Conservation (phyloP, 805 yeast species). For the Pichia scutulata region DNA sequence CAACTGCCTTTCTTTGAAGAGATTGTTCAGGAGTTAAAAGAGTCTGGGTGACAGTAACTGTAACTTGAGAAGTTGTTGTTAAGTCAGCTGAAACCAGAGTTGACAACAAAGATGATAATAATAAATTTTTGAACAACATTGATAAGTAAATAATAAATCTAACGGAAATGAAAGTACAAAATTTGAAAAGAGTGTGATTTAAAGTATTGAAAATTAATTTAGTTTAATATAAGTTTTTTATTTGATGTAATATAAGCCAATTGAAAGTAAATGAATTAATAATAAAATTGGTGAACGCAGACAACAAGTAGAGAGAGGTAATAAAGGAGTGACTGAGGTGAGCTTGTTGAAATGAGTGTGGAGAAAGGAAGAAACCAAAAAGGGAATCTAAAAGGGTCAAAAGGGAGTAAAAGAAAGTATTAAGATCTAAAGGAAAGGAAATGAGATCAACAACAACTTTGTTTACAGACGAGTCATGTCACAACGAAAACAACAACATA, state of each 20-base stretch:
- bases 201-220: too few relatives aligned
- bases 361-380: background rate
- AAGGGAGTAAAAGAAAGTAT: background rate
- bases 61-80: slow-evolving; percentile 36
- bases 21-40: slow-evolving; percentile 40
- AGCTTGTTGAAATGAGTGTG: slow-evolving; percentile 16
- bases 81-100: slow-evolving; percentile 24
- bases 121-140: slow-evolving; percentile 24
- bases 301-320: slow-evolving; percentile 6
- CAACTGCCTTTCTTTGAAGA: slow-evolving; percentile 19
- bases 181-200: background rate
- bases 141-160: background rate
- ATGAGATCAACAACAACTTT: too few relatives aligned
- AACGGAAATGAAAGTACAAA: background rate
- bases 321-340: slow-evolving; percentile 27
- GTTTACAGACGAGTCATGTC: too few relatives aligned
- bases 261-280: background rate
- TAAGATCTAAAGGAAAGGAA: too few relatives aligned
- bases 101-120: slow-evolving; percentile 21
- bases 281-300: background rate
- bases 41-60: slow-evolving; percentile 41
- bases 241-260: too few relatives aligned
- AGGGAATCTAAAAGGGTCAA: background rate
- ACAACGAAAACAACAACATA: background rate
- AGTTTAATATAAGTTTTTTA: too few relatives aligned